phyloP scores from a whole-genome alignment of 371 early-diverging fungal species.

The Synchytrium microbalum region DNA sequence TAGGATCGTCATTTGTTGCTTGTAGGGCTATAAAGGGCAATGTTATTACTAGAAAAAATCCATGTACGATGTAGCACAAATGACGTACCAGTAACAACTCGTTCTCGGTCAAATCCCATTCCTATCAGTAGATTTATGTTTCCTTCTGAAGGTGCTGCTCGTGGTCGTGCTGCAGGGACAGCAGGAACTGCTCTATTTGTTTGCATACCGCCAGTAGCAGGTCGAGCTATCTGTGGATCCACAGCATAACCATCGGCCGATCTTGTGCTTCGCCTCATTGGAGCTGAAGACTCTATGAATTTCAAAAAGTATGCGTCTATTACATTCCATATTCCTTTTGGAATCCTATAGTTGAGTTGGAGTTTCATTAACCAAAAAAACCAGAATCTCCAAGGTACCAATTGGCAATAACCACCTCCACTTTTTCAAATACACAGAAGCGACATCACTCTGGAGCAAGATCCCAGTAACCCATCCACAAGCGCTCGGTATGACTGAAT shows the following conservation, averaged over 20 bases:
- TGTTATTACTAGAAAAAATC: conserved; percentile 24
- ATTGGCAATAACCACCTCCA: conserved; percentile 50
- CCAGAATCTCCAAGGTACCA: background rate
- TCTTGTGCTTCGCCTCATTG: background rate
- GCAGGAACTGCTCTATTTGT: background rate
- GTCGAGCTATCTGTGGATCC: background rate
- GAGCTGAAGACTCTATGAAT: background rate
- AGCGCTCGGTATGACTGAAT: conserved; percentile 43
- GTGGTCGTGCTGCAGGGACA: conserved; percentile 3
- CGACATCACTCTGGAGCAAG: conserved; percentile 48
- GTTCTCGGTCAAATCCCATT: conserved; percentile 46
- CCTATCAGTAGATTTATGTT: conserved; percentile 28
- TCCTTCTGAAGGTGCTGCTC: conserved; percentile 13
- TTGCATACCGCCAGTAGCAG: background rate
- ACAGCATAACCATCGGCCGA: background rate
- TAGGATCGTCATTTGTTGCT: conserved; percentile 9
- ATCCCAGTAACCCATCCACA: conserved; percentile 57
- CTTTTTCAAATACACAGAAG: conserved; percentile 39
- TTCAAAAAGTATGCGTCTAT: background rate
- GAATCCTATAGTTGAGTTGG: background rate
- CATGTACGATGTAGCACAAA: too few relatives aligned
- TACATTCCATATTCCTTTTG: background rate
- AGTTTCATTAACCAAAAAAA: background rate
- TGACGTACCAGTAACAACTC: conserved; percentile 38
- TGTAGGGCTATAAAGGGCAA: conserved; percentile 25